Evolutionary conservation across 2,329 filamentous ascomycete genomes (phyloP).

Genomic region (Botrytis porri): DNA sequence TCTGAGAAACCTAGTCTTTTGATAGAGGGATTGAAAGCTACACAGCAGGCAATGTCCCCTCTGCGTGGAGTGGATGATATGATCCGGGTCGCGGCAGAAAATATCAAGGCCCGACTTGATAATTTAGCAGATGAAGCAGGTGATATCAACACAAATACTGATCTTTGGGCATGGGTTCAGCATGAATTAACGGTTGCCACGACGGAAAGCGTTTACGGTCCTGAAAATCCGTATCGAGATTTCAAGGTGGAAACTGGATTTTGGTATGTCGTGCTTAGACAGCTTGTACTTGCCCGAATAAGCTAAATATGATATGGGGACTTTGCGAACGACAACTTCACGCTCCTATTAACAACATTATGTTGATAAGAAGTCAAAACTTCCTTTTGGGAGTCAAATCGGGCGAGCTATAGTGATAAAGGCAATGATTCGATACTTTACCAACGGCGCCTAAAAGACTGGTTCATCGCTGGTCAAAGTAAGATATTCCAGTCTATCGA

Average conservation of each 20-base stretch:
- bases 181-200: constrained; percentile 12
- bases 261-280: not conserved
- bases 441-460: not conserved
- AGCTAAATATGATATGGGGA: not conserved
- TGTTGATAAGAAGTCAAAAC: no score
- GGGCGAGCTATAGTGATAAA: not conserved
- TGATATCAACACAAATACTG: not conserved
- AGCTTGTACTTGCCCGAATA: no score
- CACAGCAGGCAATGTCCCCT: not conserved
- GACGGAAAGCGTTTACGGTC: constrained; percentile 7
- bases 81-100: not conserved
- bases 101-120: not conserved
- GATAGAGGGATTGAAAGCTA: not conserved
- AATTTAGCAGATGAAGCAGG: not conserved
- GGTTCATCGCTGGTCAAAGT: constrained; percentile 12
- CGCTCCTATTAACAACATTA: constrained; percentile 5
- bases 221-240: constrained; percentile 5
- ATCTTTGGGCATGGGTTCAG: constrained; percentile 14
- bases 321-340: constrained; percentile 13
- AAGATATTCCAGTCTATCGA: not conserved
- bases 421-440: not conserved
- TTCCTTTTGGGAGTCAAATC: no score
- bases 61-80: constrained; percentile 2
- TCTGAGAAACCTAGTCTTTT: not conserved
- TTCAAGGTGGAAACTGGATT: constrained; percentile 4